Conservation (phyloP, 129 eudicot genomes). For the Sambucus nigra region DNA sequence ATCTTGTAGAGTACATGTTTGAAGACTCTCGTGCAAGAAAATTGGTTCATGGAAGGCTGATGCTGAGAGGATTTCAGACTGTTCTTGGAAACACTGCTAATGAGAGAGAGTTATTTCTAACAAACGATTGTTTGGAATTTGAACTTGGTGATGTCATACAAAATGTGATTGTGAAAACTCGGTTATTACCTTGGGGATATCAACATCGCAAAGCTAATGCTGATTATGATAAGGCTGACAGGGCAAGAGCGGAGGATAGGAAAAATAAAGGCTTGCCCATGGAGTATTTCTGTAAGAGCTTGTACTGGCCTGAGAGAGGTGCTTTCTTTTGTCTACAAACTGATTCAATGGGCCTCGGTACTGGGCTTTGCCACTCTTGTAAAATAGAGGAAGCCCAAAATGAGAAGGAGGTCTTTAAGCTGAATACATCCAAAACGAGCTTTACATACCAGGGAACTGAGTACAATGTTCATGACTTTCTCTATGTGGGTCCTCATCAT, state of each 20-base stretch:
- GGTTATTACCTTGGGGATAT: constrained; percentile 67
- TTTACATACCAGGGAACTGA: constrained; percentile 46
- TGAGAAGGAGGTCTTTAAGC: constrained; percentile 29
- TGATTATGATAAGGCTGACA: constrained; percentile 45
- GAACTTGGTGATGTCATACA: constrained; percentile 47
- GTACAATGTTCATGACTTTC: constrained; percentile 60
- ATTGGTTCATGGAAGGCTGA: constrained; percentile 58
- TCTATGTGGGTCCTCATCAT: constrained; percentile 59
- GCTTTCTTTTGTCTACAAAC: constrained; percentile 61
- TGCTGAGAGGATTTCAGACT: constrained; percentile 64
- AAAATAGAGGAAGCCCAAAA: constrained; percentile 25
- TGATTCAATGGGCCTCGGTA: constrained; percentile 62
- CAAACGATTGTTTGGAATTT: constrained; percentile 63
- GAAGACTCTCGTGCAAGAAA: constrained; percentile 52
- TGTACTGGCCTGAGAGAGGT: constrained; percentile 76
- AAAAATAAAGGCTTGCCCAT: constrained; percentile 48
- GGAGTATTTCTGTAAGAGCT: constrained; percentile 70
- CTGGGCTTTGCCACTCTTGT: constrained; percentile 64
- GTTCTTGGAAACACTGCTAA: constrained; percentile 72
- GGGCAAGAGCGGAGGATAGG: constrained; percentile 75
- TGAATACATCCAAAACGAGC: constrained; percentile 35
- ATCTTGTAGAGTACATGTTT: constrained; percentile 72
- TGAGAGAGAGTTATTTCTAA: constrained; percentile 78
- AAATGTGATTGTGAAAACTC: constrained; percentile 34
- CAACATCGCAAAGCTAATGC: constrained; percentile 67